Base-by-base conservation (phyloP, 2,329 filamentous ascomycete genomes). In the Penicillium griseofulvum region DNA sequence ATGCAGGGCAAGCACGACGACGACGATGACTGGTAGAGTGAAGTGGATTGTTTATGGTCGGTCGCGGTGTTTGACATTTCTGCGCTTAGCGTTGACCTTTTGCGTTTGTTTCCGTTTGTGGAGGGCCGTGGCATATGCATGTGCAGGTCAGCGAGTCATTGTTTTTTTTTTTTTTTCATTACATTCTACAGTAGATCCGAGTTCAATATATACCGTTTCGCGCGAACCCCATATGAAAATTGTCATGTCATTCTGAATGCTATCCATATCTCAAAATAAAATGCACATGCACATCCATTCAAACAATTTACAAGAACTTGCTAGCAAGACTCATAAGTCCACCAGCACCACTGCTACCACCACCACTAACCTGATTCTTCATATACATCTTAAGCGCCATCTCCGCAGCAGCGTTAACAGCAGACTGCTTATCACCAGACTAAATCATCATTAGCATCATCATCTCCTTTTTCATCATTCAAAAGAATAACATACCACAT, bases 341-440 rank as follows among this genome's bases (percentile, higher is more conserved):
- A 57, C 79, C 73, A 14, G 77, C 68, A 44, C 77, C 76, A 39
- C 76, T 76, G n/a, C 74, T 74, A 22, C 74, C 67, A n/a, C 76
- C 72, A 34, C 79, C 76, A 60, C 80, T 74, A 19, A 81, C 82
- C 71, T 91, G 82, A 65, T 83, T 85, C 83, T 96, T 92, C 79
- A 95, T 77, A 74, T 92, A 96, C 84, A 96, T 88, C 83, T 96
- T 91, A 65, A 96, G 74, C 3, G 91, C 92, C 83, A 90, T 88
- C 80, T 96, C 87, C 1, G 86, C 91, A 3, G 92, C 92, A 72
- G 86, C 80, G 70, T 88, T 85, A 44, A 97, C 79, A 47, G 86
- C 90, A 45, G 85, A 86, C 75, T 96, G 85, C 83, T 96, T 96
- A 75, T 84, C 88, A 5, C 87, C 83, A 26, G 81, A 59, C 74